Evolutionary conservation across 495 filamentous ascomycete species (phyloP), one percentile per base, ranked within the genome.

Genomic region (Aspergillus haitiensis): DNA sequence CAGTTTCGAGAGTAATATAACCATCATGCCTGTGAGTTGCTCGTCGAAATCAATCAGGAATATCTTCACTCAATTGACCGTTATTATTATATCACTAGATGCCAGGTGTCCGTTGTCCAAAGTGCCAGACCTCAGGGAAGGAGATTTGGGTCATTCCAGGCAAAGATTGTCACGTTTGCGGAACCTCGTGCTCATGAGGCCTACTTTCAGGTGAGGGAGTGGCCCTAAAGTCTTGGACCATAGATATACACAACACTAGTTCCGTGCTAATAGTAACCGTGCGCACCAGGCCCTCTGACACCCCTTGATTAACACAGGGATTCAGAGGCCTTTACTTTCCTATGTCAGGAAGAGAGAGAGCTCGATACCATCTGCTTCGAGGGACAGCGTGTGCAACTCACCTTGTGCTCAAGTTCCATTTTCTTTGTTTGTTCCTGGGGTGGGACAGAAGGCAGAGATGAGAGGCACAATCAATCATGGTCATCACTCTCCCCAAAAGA

Each of bases 61-160:
- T 3, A 27, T 27, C 21, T 3, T 27, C 21, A 27, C 3, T 27
- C 21, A 27, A 27, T 27, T 27, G 21, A 27, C 21, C 21, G 21
- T 27, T 27, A 27, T 27, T 27, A 27, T 27, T 1, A 27, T 27
- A 36, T 37, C 31, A 40, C 39, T 47, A 81, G 78, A 81, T 81
- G 78, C 76, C 78, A 13, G 78, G 78, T 54, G 73, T 78, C n/a
- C 71, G 75, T 13, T 81, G 78, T 62, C 78, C 75, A 16, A 76
- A 59, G n/a, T 81, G 78, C 59, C 55, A 62, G 15, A 55, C 60
- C 0, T 44, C 72, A 32, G 78, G 78, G 3, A 65, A 72, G 47
- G 78, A 80, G 58, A 71, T 72, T 36, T 81, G 78, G 78, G 78
- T 81, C 0, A 79, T 81, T 56, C 78, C 78, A 9, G 78, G 78